Base-by-base conservation (phyloP, 345 rosid species). In the Aethionema arabicum region DNA sequence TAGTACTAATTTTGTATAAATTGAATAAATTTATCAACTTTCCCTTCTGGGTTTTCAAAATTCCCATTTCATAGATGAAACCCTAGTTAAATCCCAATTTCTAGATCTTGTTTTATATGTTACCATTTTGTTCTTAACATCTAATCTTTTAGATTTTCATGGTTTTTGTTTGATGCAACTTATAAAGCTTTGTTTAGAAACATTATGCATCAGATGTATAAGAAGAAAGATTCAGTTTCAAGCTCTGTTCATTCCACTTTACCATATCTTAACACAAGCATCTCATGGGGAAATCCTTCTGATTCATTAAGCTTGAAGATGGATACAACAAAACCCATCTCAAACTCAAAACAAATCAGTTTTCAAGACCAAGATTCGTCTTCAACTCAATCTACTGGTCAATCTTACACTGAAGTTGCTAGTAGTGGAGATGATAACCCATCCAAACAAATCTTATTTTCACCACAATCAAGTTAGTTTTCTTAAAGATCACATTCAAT, bases 351-450 rank as follows among this genome's bases (percentile, higher is more conserved):
- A 70, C 84, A 74, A 50, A 61, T 72, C 59, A 73, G 69, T 62
- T 77, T 84, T 47, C 92, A 79, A 54, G 95, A 82, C 37, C 92
- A 76, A 59, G 92, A 90, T 33, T 78, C 83, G 7, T 70, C 85
- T 12, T 87, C 95, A 13, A 60, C 82, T 61, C 97, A 90, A 35
- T 87, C 92, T 3, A 87, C 85, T 39, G 75, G 81, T 61, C 87
- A 87, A 40, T 87, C 95, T 56, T 83, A 75, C 53, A 45, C 80
- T 40, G 81, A 85, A 80, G 84, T 79, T 61, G 81, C 72, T 16
- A 74, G 74, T 71, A 53, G 78, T 58, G 82, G 79, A 35, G 80
- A 80, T 65, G 74, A 74, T 73, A 61, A 65, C 27, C 65, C 74
- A 29, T 61, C 52, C 4, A 61, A 59, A 44, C 80, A 73, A 55